phyloP scores from a whole-genome alignment of 768 basidiomycete genomes.

The Tylopilus vinaceipallidus region DNA sequence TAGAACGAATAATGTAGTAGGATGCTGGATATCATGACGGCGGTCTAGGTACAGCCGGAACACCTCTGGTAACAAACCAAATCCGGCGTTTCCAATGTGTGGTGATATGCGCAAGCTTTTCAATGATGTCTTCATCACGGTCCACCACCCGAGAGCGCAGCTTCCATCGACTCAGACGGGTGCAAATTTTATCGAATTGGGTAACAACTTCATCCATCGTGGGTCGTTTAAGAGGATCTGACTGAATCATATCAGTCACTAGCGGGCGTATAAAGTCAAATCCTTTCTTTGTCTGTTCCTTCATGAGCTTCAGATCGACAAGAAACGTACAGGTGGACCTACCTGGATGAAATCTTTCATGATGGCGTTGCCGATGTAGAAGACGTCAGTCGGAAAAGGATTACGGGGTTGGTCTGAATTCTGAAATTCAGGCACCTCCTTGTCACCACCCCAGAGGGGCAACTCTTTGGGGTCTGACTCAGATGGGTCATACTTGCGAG shows the following conservation, averaged over 20 bases:
- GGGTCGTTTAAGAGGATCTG: conserved; percentile 35
- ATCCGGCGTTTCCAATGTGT: conserved; percentile 26
- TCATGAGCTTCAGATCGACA: conserved; percentile 7
- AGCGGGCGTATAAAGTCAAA: conserved; percentile 33
- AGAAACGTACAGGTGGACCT: not conserved
- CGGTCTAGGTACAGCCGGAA: conserved; percentile 12
- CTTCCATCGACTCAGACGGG: conserved; percentile 19
- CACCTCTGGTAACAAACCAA: conserved; percentile 10
- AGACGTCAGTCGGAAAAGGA: conserved; percentile 45
- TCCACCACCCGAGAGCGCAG: conserved; percentile 25
- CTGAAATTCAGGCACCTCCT: conserved; percentile 39
- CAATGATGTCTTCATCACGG: not conserved
- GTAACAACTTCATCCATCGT: conserved; percentile 36
- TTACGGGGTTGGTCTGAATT: conserved; percentile 25
- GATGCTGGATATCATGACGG: not conserved
- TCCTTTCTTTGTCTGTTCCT: not conserved
- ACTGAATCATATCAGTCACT: conserved; percentile 35
- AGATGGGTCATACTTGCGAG: conserved; percentile 29
- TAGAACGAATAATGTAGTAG: too few species aligned
- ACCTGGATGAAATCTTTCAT: conserved; percentile 34
- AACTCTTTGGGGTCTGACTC: conserved; percentile 27
- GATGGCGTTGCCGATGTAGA: conserved; percentile 38
- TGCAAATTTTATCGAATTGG: conserved; percentile 25
- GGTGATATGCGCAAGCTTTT: conserved; percentile 3
- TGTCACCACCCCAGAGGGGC: conserved; percentile 40